phyloP scores from a whole-genome alignment of 1,284 basidiomycete species.

The Vanrija humicola region DNA sequence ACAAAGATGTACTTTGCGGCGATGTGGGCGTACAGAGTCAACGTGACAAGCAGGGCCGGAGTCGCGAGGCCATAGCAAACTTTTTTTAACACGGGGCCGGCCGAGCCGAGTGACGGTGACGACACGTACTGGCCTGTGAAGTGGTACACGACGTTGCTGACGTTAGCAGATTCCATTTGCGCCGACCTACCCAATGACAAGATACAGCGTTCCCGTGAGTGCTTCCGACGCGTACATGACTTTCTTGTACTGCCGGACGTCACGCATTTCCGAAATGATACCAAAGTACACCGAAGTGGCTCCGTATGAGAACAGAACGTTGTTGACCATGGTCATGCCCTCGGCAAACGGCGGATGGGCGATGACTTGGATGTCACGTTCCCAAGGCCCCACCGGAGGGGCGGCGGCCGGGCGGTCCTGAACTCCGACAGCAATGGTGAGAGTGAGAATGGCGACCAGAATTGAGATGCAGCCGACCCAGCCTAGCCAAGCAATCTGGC shows the following conservation, averaged over 20 bases:
- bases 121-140: constrained; percentile 30
- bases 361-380: constrained; percentile 24
- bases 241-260: constrained; percentile 23
- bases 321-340: constrained; percentile 21
- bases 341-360: constrained; percentile 26
- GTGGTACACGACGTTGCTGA: constrained; percentile 25
- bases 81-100: constrained; percentile 27
- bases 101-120: constrained; percentile 32
- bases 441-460: constrained; percentile 28
- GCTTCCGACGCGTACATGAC: constrained; percentile 17
- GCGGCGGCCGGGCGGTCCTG: constrained; percentile 41
- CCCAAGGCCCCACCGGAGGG: constrained; percentile 32
- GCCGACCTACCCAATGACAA: constrained; percentile 14
- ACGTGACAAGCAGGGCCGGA: constrained; percentile 28
- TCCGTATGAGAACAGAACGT: constrained; percentile 10
- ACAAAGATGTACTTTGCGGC: constrained; percentile 33
- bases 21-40: constrained; percentile 17
- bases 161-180: too few relatives aligned
- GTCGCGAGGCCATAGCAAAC: constrained; percentile 46
- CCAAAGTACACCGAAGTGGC: constrained; percentile 17
- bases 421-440: constrained; percentile 42
- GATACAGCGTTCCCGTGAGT: constrained; percentile 18
- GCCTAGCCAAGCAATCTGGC: constrained; percentile 34
- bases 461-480: constrained; percentile 38
- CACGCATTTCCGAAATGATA: constrained; percentile 25